Percentiles rank a stretch among this genome's conserved stretches.
Conservation (phyloP, 768 basidiomycete species). For the Serendipita sp. region DNA sequence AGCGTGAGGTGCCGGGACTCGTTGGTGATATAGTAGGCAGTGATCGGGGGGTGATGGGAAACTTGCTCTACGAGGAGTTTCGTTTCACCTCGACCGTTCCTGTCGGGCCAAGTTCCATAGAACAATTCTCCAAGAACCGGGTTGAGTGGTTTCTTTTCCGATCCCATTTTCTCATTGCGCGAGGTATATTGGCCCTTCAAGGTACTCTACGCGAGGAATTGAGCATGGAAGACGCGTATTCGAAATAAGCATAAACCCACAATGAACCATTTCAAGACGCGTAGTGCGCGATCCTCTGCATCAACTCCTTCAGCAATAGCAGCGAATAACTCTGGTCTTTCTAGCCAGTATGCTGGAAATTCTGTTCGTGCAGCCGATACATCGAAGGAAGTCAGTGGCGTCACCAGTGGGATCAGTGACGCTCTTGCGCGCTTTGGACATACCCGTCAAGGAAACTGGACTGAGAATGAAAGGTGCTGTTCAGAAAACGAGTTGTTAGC, state of each 20-base stretch:
- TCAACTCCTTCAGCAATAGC: slow-evolving; percentile 64
- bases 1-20: slow-evolving; percentile 55
- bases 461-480: slow-evolving; percentile 68
- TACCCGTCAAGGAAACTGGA: slow-evolving; percentile 76
- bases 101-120: slow-evolving; percentile 77
- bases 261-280: slow-evolving; percentile 93
- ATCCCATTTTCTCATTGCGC: slow-evolving; percentile 87
- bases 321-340: slow-evolving; percentile 80
- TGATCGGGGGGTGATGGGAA: slow-evolving; percentile 86
- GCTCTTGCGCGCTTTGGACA: slow-evolving; percentile 14
- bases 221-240: slow-evolving; percentile 15
- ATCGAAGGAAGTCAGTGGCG: slow-evolving; percentile 1
- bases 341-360: slow-evolving; percentile 81
- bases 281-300: slow-evolving; percentile 56
- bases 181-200: slow-evolving; percentile 93
- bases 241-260: slow-evolving; percentile 30
- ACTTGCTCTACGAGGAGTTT: slow-evolving; percentile 85
- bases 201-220: slow-evolving; percentile 40
- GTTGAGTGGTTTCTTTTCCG: slow-evolving; percentile 98
- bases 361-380: neutral
- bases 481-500: neutral
- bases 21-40: slow-evolving; percentile 80
- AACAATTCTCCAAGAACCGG: slow-evolving; percentile 79
- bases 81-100: slow-evolving; percentile 58
- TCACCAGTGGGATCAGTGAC: slow-evolving; percentile 3